Evolutionary conservation across 139 green algal genomes (phyloP).

Genomic region (Picochlorum costavermella): DNA sequence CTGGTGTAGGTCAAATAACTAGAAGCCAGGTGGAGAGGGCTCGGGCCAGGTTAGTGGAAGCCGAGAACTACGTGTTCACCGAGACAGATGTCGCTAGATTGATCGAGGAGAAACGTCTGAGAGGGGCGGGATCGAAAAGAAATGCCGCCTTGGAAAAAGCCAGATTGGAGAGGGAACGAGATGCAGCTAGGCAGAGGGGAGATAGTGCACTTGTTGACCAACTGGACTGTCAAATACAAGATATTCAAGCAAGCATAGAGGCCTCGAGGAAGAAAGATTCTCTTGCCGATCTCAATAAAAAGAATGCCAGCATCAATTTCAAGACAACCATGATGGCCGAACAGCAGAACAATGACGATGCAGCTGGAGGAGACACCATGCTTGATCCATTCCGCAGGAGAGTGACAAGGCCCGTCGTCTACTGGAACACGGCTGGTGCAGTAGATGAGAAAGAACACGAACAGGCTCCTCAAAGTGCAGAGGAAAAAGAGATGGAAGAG

Average conservation of each 20-base stretch:
- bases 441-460: neutral
- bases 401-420: slow-evolving; percentile 16
- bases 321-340: slow-evolving; percentile 3
- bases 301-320: slow-evolving; percentile 38
- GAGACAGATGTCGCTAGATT: slow-evolving; percentile 38
- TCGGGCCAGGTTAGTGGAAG: slow-evolving; percentile 14
- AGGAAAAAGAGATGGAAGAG: neutral
- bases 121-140: slow-evolving; percentile 6
- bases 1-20: slow-evolving; percentile 17
- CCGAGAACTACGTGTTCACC: slow-evolving; percentile 46
- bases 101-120: slow-evolving; percentile 34
- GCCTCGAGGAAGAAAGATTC: slow-evolving; percentile 1
- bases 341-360: neutral
- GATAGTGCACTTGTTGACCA: slow-evolving; percentile 19
- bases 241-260: slow-evolving; percentile 14
- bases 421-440: slow-evolving; percentile 26
- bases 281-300: slow-evolving; percentile 37
- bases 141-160: slow-evolving; percentile 40
- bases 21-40: slow-evolving; percentile 8
- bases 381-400: slow-evolving; percentile 40
- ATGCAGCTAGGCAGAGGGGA: slow-evolving; percentile 18
- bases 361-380: neutral
- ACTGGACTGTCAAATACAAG: slow-evolving; percentile 11
- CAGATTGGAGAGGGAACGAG: slow-evolving; percentile 18
- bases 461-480: slow-evolving; percentile 7